Evolutionary conservation across 345 rosid species (phyloP), one percentile per base, ranked within the genome.

Genomic region (Acer saccharum): DNA sequence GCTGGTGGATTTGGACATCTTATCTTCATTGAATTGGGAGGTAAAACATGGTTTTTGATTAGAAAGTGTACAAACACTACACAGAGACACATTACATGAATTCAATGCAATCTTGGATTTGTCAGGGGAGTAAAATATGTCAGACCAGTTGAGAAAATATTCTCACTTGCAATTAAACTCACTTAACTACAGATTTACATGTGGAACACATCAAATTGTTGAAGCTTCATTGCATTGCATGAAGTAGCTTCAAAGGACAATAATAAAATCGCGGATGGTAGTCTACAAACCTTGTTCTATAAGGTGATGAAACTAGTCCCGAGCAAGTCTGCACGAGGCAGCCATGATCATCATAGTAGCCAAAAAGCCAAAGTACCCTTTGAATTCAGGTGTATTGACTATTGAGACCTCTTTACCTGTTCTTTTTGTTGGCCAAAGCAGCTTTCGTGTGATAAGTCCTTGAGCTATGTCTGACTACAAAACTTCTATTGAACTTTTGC

Each of bases 401-500:
- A 21, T n/a, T 35, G 74, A 52, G 50, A 3, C 14, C 73, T 44
- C 65, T n/a, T n/a, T 39, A 65, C 72, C 39, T 21, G 14, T 66
- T 65, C 39, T 65, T 21, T 58, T 66, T 65, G 20, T 71, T 20
- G 73, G 79, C 75, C 76, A 74, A 60, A 52, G 54, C 82, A 77
- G 83, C 66, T 62, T 39, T 14, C 2, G 68, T 48, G 73, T 14
- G 54, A 64, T 44, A 61, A 27, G 78, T 29, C 72, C 41, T 72
- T 54, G 1, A 69, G 76, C 70, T 44, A 73, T 11, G 17, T 69
- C 58, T 65, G 65, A 75, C 69, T 32, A 41, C 74, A 68, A 76
- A 64, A 72, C 77, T 73, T 74, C 80, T 85, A 89, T 68, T 82
- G 90, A 79, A 84, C 84, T 85, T 89, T 91, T 13, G 81, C 82